These are phyloP conservation scores for Graphilbum ipis-grandicollis DNA, from an alignment of 2,329 filamentous ascomycete species.

Conservation along the genomic window DNA sequence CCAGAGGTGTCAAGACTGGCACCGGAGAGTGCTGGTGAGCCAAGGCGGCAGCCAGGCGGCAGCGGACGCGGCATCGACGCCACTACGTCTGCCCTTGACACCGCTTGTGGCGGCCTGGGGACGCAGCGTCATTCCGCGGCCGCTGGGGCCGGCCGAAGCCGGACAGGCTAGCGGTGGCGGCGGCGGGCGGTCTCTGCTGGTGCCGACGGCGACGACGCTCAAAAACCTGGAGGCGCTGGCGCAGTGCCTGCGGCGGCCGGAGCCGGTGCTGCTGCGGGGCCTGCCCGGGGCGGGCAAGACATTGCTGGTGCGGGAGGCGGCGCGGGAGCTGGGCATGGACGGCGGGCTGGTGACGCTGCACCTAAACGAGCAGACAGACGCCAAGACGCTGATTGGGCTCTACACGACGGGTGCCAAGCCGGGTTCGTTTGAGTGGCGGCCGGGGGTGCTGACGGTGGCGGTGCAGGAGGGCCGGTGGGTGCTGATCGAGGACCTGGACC, in stretches of 20 bases:
- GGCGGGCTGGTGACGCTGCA: constrained; percentile 82
- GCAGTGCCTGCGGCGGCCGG: constrained; percentile 43
- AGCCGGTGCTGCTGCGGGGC: constrained; percentile 68
- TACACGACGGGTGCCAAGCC: constrained; percentile 81
- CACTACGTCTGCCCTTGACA: constrained; percentile 32
- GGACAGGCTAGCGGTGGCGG: constrained; percentile 16
- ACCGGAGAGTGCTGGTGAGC: constrained; percentile 23
- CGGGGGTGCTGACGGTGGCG: constrained; percentile 84
- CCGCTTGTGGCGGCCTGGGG: constrained; percentile 47
- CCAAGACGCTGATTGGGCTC: constrained; percentile 86
- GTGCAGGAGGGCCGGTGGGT: constrained; percentile 93
- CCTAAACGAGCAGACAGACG: constrained; percentile 94
- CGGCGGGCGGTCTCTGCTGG: constrained; percentile 29
- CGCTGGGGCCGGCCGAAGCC: constrained; percentile 19
- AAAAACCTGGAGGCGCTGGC: constrained; percentile 57
- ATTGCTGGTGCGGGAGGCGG: constrained; percentile 64
- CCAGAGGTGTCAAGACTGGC: constrained; percentile 28
- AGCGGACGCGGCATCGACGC: no score
- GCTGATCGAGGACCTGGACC: constrained; percentile 88
- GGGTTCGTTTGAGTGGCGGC: constrained; percentile 80
- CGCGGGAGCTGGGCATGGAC: constrained; percentile 61
- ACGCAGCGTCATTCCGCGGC: constrained; percentile 47
- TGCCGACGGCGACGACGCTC: constrained; percentile 56
- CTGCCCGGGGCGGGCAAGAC: constrained; percentile 84
- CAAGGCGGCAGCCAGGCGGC: no score